phyloP scores from a whole-genome alignment of 129 eudicot genomes.

The Pulicaria dysenterica region DNA sequence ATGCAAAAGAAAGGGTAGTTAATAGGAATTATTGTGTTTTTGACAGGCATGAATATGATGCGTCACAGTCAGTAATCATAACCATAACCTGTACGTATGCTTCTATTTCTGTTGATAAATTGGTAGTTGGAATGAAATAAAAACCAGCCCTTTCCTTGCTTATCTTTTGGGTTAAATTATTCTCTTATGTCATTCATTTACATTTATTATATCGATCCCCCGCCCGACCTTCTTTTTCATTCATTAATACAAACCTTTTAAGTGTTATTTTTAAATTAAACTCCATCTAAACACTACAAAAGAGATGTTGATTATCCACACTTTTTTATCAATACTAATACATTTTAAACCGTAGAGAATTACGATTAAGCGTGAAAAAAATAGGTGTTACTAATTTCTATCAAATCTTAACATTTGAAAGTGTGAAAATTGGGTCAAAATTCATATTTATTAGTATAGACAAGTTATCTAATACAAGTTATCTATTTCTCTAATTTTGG shows the following conservation, averaged over 20 bases:
- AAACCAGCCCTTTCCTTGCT: conserved; percentile 38
- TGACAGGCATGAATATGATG: conserved; percentile 40
- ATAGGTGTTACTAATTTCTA: too few species aligned
- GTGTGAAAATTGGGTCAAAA: too few species aligned
- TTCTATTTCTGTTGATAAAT: conserved; percentile 44
- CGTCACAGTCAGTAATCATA: conserved; percentile 46
- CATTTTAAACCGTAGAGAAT: too few species aligned
- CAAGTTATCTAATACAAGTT: too few species aligned
- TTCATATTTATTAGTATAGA: too few species aligned
- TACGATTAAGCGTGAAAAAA: too few species aligned
- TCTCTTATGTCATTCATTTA: conserved; percentile 41
- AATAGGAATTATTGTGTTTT: conserved; percentile 45
- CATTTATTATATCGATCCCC: conserved; percentile 24
- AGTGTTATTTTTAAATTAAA: too few species aligned
- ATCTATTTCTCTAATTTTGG: too few species aligned
- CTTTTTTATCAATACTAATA: too few species aligned
- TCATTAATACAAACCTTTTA: not conserved
- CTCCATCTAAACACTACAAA: too few species aligned
- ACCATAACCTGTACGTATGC: conserved; percentile 48
- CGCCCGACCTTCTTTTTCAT: not conserved
- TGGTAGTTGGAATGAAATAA: conserved; percentile 44
- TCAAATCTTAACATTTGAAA: too few species aligned
- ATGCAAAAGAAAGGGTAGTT: conserved; percentile 43
- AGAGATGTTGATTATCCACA: too few species aligned
- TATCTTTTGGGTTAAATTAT: conserved; percentile 30